Evolutionary conservation across 108 stramenopile species (phyloP).

Genomic region (Skeletonema menzelii): DNA sequence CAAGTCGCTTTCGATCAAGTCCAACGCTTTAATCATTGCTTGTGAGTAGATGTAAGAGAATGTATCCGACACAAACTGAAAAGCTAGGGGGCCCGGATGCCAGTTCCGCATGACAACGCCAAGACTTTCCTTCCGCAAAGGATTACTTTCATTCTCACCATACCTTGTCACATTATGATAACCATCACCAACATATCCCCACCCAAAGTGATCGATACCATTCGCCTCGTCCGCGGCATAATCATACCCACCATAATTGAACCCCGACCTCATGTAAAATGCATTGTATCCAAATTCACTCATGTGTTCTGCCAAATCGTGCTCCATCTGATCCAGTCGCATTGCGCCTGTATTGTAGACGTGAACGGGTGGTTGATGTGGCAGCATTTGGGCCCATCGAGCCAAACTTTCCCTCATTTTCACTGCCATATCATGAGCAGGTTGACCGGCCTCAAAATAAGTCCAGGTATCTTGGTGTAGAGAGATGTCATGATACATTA

Average conservation of each 20-base stretch:
- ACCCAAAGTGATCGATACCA: conserved; percentile 31
- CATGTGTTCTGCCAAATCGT: conserved; percentile 19
- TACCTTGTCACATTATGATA: conserved; percentile 52
- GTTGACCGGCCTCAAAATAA: conserved; percentile 42
- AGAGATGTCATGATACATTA: neutral
- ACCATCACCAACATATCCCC: conserved; percentile 49
- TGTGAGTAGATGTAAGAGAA: conserved; percentile 48
- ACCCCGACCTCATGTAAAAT: conserved; percentile 45
- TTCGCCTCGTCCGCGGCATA: conserved; percentile 37
- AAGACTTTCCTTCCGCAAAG: conserved; percentile 40
- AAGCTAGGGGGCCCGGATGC: conserved; percentile 45
- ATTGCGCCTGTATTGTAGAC: conserved; percentile 35
- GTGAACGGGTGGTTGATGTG: conserved; percentile 41
- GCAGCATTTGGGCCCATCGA: conserved; percentile 49
- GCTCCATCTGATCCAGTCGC: neutral
- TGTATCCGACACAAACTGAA: conserved; percentile 49
- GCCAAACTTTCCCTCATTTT: conserved; percentile 32
- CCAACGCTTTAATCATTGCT: conserved; percentile 43
- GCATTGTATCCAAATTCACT: conserved; percentile 39
- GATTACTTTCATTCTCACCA: conserved; percentile 42
- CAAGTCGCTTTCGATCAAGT: conserved; percentile 34
- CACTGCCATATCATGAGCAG: neutral
- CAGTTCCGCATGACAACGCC: conserved; percentile 54
- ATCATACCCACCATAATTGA: conserved; percentile 36
- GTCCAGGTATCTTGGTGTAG: conserved; percentile 36